phyloP scores from a whole-genome alignment of 2,329 filamentous ascomycete genomes.

The Aspergillus hortae region DNA sequence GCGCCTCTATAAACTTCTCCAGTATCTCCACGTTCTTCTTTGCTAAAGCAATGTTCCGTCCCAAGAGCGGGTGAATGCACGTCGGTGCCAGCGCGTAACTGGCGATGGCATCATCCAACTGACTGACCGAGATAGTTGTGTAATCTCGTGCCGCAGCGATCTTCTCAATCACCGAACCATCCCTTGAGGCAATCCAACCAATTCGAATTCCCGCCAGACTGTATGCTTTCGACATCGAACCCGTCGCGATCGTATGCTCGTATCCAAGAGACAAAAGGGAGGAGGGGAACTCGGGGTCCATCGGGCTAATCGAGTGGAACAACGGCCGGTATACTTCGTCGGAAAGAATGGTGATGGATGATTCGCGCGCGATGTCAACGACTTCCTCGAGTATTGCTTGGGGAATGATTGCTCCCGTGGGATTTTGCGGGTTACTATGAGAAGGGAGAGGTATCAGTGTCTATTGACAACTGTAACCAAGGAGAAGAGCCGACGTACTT shows the following conservation, averaged over 20 bases:
- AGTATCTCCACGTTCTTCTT: conserved; percentile 64
- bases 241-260: conserved; percentile 66
- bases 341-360: conserved; percentile 63
- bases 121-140: conserved; percentile 82
- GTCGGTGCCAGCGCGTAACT: conserved; percentile 65
- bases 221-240: conserved; percentile 83
- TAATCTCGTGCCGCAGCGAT: conserved; percentile 70
- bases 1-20: conserved; percentile 63
- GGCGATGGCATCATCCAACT: conserved; percentile 75
- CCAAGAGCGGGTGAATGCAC: conserved; percentile 62
- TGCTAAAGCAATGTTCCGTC: conserved; percentile 63
- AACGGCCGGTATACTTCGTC: conserved; percentile 84
- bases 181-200: conserved; percentile 75
- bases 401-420: conserved; percentile 68
- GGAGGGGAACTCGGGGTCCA: conserved; percentile 56
- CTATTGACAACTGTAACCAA: conserved; percentile 41
- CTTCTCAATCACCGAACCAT: conserved; percentile 58
- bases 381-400: conserved; percentile 57
- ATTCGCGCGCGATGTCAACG: conserved; percentile 58
- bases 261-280: conserved; percentile 72
- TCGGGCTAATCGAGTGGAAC: conserved; percentile 64
- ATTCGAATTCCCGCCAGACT: conserved; percentile 75
- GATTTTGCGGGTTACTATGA: conserved; percentile 71
- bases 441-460: conserved; percentile 56
- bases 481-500: conserved; percentile 40